These are phyloP conservation scores for Clonostachys byssicola DNA, from an alignment of 2,329 filamentous ascomycete species.

Conservation along the genomic window DNA sequence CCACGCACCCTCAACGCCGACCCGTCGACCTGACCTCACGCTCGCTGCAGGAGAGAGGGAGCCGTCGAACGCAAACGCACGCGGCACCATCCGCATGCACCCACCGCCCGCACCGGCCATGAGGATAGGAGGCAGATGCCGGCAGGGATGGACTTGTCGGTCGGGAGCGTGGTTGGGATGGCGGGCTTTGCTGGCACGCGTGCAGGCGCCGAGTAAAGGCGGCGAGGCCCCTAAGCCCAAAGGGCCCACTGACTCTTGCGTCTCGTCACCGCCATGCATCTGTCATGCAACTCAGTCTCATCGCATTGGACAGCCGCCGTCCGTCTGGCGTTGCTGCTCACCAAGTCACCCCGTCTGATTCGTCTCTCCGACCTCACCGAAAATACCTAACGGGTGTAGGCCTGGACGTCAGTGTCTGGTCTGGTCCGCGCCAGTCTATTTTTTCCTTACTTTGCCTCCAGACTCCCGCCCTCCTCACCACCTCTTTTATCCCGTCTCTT, in stretches of 20 bases:
- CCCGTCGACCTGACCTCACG: too few relatives aligned
- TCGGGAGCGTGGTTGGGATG: too few relatives aligned
- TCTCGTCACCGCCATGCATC: conserved; percentile 1
- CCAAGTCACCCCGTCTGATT: too few relatives aligned
- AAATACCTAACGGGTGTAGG: conserved; percentile 1
- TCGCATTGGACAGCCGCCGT: conserved; percentile 1
- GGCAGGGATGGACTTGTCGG: too few relatives aligned
- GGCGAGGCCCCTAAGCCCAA: not conserved
- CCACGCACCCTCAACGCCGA: too few relatives aligned
- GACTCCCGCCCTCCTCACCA: conserved; percentile 1
- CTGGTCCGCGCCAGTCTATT: conserved; percentile 2
- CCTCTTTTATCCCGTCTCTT: conserved; percentile 7
- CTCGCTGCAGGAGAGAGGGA: too few relatives aligned
- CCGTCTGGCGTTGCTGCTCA: not conserved
- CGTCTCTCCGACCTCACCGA: conserved; percentile 13
- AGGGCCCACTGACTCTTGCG: not conserved
- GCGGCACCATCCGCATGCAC: too few relatives aligned
- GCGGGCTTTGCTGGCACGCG: too few relatives aligned
- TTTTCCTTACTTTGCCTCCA: conserved; percentile 3
- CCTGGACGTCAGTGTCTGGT: not conserved
- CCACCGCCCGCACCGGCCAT: too few relatives aligned
- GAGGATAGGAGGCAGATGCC: too few relatives aligned
- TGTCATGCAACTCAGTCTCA: not conserved
- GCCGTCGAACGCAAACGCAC: too few relatives aligned
- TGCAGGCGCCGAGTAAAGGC: not conserved